These are phyloP conservation scores for Starmera pachycereana DNA, from an alignment of 805 yeast species.

Conservation along the genomic window DNA sequence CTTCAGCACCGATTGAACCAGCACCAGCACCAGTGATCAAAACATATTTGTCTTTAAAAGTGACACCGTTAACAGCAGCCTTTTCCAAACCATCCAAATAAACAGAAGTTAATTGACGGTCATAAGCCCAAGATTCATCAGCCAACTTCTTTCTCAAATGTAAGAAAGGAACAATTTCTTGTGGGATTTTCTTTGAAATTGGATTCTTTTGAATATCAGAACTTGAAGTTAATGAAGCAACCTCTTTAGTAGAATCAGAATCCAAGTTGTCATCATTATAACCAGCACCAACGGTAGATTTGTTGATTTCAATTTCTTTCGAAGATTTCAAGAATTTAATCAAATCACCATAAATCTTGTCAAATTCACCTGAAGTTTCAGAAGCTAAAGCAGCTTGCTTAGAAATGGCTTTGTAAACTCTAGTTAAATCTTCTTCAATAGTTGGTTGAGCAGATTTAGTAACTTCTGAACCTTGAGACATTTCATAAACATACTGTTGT, in stretches of 20 bases:
- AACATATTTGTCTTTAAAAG: conserved; percentile 81
- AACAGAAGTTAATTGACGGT: conserved; percentile 60
- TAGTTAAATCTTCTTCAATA: conserved; percentile 75
- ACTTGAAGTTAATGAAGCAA: conserved; percentile 71
- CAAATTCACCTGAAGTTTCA: conserved; percentile 60
- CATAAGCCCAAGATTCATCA: conserved; percentile 76
- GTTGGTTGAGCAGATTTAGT: conserved; percentile 65
- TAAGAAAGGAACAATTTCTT: conserved; percentile 88
- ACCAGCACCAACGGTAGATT: conserved; percentile 47
- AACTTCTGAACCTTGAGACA: conserved; percentile 90
- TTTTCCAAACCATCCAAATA: conserved; percentile 87
- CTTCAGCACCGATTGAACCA: conserved; percentile 97
- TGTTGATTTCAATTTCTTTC: conserved; percentile 60
- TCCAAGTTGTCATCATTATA: conserved; percentile 38
- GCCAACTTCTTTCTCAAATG: conserved; percentile 74
- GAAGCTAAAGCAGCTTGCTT: conserved; percentile 55
- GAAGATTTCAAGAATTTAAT: conserved; percentile 58
- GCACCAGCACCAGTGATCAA: conserved; percentile 98
- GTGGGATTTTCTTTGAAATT: conserved; percentile 63
- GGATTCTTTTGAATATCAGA: conserved; percentile 54
- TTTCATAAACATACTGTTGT: conserved; percentile 90
- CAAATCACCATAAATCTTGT: conserved; percentile 60
- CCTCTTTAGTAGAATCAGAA: conserved; percentile 58
- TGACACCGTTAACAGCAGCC: conserved; percentile 90
- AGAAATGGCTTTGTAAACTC: conserved; percentile 72